Conservation (phyloP, 345 rosid species). For the Citrus maxima region DNA sequence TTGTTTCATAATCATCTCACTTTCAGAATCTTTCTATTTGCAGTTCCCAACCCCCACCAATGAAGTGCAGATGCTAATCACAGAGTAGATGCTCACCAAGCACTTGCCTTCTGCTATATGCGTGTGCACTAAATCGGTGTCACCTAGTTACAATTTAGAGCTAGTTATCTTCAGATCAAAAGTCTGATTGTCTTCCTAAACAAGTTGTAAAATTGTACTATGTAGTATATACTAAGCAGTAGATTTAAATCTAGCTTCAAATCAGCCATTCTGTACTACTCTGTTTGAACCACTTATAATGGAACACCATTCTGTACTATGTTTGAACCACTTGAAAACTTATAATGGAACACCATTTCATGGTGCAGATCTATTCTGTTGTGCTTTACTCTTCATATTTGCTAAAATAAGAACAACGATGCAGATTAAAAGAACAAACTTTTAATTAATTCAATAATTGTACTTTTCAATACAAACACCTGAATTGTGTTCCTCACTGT, state of each 20-base stretch:
- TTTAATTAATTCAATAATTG: not conserved
- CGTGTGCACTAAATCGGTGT: not conserved
- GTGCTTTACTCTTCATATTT: not conserved
- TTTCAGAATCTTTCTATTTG: slow-evolving; percentile 11
- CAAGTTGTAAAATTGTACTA: not conserved
- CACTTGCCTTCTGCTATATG: not conserved
- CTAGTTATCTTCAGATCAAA: slow-evolving; percentile 2
- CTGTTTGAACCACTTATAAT: not conserved
- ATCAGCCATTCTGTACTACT: not conserved
- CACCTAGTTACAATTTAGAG: not conserved
- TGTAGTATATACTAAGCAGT: not conserved
- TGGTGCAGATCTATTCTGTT: not conserved
- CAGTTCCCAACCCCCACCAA: slow-evolving; percentile 39
- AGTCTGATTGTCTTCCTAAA: slow-evolving; percentile 10
- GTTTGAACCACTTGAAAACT: not conserved
- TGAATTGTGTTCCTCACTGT: too few relatives aligned
- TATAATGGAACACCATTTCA: not conserved
- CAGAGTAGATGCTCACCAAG: slow-evolving; percentile 34
- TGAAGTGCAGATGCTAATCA: slow-evolving; percentile 41
- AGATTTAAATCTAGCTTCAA: not conserved
- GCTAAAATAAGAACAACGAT: too few relatives aligned
- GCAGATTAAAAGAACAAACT: not conserved
- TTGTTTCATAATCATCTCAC: not conserved
- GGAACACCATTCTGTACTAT: not conserved
- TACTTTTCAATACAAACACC: not conserved